A percentile compares a stretch with the other conserved stretches of the same genome.
These are phyloP conservation scores for Nicotiana benthamiana DNA, from an alignment of 257 asterid species.

Conservation along the genomic window DNA sequence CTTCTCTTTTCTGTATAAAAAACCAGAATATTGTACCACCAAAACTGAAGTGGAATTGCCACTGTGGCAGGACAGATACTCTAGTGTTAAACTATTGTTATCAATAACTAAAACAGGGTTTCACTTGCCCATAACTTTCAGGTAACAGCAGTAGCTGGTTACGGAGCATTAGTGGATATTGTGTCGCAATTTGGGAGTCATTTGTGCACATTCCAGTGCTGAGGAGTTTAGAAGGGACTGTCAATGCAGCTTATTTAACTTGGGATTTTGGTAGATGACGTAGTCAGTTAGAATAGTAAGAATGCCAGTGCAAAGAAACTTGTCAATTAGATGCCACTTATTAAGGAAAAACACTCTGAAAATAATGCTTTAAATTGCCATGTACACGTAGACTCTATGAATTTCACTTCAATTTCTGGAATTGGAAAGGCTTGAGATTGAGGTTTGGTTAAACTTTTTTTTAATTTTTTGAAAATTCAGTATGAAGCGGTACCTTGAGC, in stretches of 20 bases:
- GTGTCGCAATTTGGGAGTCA: conserved; percentile 95
- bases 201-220: conserved; percentile 69
- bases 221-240: conserved; percentile 29
- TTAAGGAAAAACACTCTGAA: neutral
- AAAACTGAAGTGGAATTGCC: neutral
- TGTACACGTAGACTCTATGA: neutral
- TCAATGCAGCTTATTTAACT: neutral
- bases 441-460: too few relatives aligned
- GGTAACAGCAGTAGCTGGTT: conserved; percentile 83
- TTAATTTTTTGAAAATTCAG: too few relatives aligned
- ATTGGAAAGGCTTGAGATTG: too few relatives aligned
- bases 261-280: neutral
- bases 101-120: neutral
- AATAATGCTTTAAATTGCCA: neutral
- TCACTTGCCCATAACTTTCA: conserved; percentile 19
- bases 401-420: neutral
- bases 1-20: neutral
- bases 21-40: neutral
- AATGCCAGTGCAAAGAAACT: neutral
- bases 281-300: neutral
- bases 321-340: neutral
- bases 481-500: too few relatives aligned
- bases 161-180: conserved; percentile 88
- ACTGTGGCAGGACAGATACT: neutral
- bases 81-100: neutral